Conservation (phyloP, 306 rosid species). For the Cicer pinnatifidum region DNA sequence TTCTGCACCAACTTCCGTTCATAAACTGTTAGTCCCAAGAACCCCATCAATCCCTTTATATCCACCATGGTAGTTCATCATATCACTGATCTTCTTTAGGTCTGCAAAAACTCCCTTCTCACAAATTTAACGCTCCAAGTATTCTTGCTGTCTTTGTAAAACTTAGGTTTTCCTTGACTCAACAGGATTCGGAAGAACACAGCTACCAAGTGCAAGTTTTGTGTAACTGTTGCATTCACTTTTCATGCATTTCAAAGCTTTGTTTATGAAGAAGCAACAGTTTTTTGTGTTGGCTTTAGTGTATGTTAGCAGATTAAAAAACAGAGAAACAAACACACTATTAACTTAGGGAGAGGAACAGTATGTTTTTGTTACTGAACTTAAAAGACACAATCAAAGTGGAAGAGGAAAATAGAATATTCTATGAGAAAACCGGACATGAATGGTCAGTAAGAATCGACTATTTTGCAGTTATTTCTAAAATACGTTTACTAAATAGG, state of each 20-base stretch:
- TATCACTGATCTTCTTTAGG: not conserved
- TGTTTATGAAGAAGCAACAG: too few relatives aligned
- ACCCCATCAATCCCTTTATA: not conserved
- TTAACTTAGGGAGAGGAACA: not conserved
- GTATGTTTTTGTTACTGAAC: not conserved
- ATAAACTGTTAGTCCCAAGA: not conserved
- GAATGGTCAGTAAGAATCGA: too few relatives aligned
- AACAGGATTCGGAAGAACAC: too few relatives aligned
- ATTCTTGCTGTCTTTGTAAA: not conserved
- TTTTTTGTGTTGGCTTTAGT: too few relatives aligned
- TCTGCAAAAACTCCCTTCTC: not conserved
- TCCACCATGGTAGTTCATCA: not conserved
- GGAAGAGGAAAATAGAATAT: constrained; percentile 17
- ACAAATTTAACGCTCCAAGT: not conserved
- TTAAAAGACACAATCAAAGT: not conserved
- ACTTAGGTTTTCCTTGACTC: too few relatives aligned
- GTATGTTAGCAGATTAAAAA: too few relatives aligned
- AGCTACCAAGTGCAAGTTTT: too few relatives aligned
- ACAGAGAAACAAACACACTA: too few relatives aligned
- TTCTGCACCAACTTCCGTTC: not conserved
- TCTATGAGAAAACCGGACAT: too few relatives aligned
- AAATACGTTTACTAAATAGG: too few relatives aligned
- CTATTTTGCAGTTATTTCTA: too few relatives aligned
- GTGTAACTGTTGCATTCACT: not conserved
- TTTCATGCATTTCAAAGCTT: not conserved